Conservation (phyloP, 805 yeast genomes). For the Lipomyces oligophaga region DNA sequence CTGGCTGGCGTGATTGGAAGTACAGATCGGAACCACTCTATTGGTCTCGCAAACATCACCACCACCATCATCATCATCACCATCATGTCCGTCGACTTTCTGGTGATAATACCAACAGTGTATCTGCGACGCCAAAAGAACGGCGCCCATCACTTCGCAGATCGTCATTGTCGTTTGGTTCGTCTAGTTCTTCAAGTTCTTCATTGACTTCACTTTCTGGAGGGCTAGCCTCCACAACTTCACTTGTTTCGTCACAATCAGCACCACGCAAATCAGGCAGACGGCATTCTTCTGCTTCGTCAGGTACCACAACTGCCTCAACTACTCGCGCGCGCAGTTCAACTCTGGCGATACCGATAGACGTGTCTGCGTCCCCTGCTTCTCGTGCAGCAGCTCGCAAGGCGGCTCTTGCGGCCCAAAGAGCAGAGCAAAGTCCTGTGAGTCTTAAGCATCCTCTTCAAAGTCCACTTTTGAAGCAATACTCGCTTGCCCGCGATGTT, state of each 20-base stretch:
- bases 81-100: no score
- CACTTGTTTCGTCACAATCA: background rate
- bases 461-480: conserved; percentile 53
- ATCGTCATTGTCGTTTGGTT: no score
- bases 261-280: background rate
- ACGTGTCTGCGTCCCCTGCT: background rate
- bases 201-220: no score
- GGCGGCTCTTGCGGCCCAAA: no score
- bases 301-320: no score
- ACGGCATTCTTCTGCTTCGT: no score
- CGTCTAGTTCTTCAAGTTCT: no score
- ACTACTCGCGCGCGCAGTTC: background rate
- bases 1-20: conserved; percentile 94
- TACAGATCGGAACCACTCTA: conserved; percentile 59
- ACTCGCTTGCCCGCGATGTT: conserved; percentile 65
- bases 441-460: conserved; percentile 37
- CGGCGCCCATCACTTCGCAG: no score
- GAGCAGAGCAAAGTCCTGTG: background rate
- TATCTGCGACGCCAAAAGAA: no score
- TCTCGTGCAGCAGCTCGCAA: no score
- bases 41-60: conserved; percentile 20
- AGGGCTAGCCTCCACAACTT: no score
- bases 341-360: background rate
- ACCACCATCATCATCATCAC: conserved; percentile 29
- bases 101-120: no score